These are phyloP conservation scores for Neurospora discreta DNA, from an alignment of 495 filamentous ascomycete genomes.

Conservation along the genomic window DNA sequence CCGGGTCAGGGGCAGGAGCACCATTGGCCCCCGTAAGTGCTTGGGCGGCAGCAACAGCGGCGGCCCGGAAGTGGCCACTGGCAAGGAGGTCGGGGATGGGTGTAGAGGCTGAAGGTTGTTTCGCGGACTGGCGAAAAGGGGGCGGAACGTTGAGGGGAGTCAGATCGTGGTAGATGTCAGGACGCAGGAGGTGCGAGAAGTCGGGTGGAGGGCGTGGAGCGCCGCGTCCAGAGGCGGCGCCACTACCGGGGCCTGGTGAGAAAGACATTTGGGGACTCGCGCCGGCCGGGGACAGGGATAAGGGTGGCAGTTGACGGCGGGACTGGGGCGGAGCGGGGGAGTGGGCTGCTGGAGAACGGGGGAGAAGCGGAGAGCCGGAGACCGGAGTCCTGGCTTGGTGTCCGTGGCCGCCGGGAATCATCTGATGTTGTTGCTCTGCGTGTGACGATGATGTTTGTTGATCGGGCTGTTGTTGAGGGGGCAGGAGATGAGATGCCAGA, in stretches of 20 bases:
- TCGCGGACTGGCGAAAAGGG: conserved; percentile 42
- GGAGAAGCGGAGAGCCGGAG: conserved; percentile 10
- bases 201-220: conserved; percentile 44
- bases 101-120: conserved; percentile 34
- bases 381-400: neutral
- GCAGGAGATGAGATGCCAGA: conserved; percentile 16
- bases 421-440: neutral
- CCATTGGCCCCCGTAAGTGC: conserved; percentile 43
- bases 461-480: conserved; percentile 4
- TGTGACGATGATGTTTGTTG: neutral
- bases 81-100: conserved; percentile 45
- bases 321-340: conserved; percentile 11
- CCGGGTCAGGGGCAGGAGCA: conserved; percentile 37
- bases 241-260: conserved; percentile 15
- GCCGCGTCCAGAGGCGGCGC: conserved; percentile 9
- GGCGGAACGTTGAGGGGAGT: conserved; percentile 53
- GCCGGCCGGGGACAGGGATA: neutral
- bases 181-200: conserved; percentile 66
- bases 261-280: conserved; percentile 10
- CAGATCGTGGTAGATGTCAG: conserved; percentile 71
- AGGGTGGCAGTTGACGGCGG: neutral
- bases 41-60: conserved; percentile 59
- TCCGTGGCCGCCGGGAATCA: conserved; percentile 3
- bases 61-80: conserved; percentile 56
- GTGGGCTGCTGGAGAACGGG: conserved; percentile 12